Base-by-base conservation (phyloP, 345 rosid genomes). In the Pistacia integerrima region DNA sequence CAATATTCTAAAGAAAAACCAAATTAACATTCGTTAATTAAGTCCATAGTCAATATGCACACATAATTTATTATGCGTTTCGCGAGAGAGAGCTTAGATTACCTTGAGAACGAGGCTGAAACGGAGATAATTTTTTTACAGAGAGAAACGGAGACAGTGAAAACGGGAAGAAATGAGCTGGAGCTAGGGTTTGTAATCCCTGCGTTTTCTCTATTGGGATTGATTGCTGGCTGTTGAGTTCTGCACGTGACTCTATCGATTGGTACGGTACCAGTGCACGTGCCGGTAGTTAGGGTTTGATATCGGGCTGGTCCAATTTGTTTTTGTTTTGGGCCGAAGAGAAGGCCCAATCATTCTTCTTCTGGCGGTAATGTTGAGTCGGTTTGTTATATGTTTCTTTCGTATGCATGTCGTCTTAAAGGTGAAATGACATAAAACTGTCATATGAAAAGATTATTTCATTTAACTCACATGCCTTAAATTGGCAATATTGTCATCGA, bases 211-310 rank as follows among this genome's bases (percentile, higher is more conserved):
- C 76, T 73, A 49, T 63, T 33, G 49, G 51, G 69, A 62, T 51
- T 6, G 69, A 73, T 62, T 49, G 76, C 33, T 30, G 49, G 63
- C 74, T 13, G 74, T 13, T 41, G 65, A 36, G 33, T 49, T 49
- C 69, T 63, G 69, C 76, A 73, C 76, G 76, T 73, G 76, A 49
- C 59, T 38, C 60, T 73, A 48, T 73, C 76, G 68, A 73, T 61
- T 1, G 46, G 49, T 41, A 60, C 76, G 76, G 58, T 1, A 61
- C 20, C 30, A 8, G 1, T 0, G 60, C 76, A 73, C 69, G 76
- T 73, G 76, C 60, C 0, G 61, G 51, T 49, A 0, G 69, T 62
- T 62, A 49, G 30, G 69, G 69, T 62, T 33, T 33, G 48, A 62
- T 49, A 30, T 73, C 25, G 46, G 72, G 44, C 57, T 18, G 49